These are phyloP conservation scores for Stachybotrys chartarum DNA, from an alignment of 2,329 filamentous ascomycete genomes.

Conservation along the genomic window DNA sequence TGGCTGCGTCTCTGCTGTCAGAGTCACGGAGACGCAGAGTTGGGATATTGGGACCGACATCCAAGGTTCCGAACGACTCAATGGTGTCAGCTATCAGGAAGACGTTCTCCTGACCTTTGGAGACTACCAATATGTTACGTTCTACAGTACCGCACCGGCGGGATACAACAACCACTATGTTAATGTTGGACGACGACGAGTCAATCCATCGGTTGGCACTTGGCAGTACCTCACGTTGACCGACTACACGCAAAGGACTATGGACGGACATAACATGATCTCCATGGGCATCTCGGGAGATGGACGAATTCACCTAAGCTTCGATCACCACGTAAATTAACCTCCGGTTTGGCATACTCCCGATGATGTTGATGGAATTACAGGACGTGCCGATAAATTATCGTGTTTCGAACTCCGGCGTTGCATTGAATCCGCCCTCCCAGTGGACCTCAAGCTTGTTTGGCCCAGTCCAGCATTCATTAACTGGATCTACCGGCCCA, in stretches of 20 bases:
- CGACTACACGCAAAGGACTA: conserved; percentile 11
- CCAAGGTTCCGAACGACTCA: conserved; percentile 7
- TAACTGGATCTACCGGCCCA: conserved; percentile 7
- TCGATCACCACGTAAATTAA: conserved; percentile 10
- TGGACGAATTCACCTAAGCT: conserved; percentile 11
- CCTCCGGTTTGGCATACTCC: not conserved
- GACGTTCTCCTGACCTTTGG: conserved; percentile 10
- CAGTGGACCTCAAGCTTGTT: conserved; percentile 9
- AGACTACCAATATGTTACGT: conserved; percentile 11
- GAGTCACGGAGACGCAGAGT: not conserved
- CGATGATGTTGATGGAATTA: not conserved
- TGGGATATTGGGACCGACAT: conserved; percentile 9
- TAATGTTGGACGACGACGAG: conserved; percentile 8
- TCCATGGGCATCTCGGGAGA: conserved; percentile 12
- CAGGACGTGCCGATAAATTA: conserved; percentile 13
- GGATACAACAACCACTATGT: conserved; percentile 9
- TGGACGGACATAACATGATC: conserved; percentile 13
- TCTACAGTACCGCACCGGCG: conserved; percentile 9
- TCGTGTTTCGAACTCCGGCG: conserved; percentile 6
- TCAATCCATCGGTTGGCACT: not conserved
- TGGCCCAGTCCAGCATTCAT: conserved; percentile 5
- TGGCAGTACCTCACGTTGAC: conserved; percentile 12
- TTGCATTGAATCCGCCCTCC: conserved; percentile 4
- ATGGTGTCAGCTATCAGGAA: conserved; percentile 13
- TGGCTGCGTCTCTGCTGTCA: not conserved